Evolutionary conservation across 805 yeast species (phyloP).

Genomic region (Saturnispora diversa): DNA sequence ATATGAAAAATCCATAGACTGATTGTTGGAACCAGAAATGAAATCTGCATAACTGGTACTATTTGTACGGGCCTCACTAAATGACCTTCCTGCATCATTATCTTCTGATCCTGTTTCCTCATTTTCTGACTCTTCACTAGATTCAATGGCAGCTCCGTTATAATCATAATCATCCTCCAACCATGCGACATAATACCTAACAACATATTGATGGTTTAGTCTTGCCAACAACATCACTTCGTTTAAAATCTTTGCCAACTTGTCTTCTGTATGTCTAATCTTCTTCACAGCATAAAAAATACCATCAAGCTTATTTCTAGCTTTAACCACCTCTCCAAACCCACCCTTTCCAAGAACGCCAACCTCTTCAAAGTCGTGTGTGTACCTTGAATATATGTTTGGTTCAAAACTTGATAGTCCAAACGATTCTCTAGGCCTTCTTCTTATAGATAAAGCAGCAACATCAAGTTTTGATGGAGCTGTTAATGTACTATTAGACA

Average conservation of each 20-base stretch:
- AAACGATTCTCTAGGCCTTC: slow-evolving; percentile 26
- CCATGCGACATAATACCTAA: slow-evolving; percentile 96
- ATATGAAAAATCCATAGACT: slow-evolving; percentile 46
- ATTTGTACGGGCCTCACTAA: slow-evolving; percentile 24
- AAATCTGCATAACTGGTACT: slow-evolving; percentile 49
- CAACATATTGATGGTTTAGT: slow-evolving; percentile 91
- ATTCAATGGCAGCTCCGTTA: slow-evolving; percentile 23
- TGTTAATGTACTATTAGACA: background rate
- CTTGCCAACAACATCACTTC: slow-evolving; percentile 91
- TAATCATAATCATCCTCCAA: slow-evolving; percentile 57
- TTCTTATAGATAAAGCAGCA: background rate
- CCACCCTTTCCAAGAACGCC: slow-evolving; percentile 91
- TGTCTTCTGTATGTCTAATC: slow-evolving; percentile 73
- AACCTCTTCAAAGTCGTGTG: slow-evolving; percentile 90
- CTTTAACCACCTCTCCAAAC: slow-evolving; percentile 97
- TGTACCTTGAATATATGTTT: slow-evolving; percentile 57
- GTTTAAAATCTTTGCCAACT: slow-evolving; percentile 70
- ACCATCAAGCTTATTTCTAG: slow-evolving; percentile 87
- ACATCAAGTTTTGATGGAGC: background rate
- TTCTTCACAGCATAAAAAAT: slow-evolving; percentile 91
- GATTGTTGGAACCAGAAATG: slow-evolving; percentile 54
- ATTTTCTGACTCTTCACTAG: slow-evolving; percentile 21
- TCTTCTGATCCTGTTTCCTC: slow-evolving; percentile 26
- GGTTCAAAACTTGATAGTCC: slow-evolving; percentile 17
- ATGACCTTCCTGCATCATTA: slow-evolving; percentile 23